A percentile compares a stretch with the other conserved stretches of the same genome.
Conservation (phyloP, 441 rosid genomes). For the California macrophylla region DNA sequence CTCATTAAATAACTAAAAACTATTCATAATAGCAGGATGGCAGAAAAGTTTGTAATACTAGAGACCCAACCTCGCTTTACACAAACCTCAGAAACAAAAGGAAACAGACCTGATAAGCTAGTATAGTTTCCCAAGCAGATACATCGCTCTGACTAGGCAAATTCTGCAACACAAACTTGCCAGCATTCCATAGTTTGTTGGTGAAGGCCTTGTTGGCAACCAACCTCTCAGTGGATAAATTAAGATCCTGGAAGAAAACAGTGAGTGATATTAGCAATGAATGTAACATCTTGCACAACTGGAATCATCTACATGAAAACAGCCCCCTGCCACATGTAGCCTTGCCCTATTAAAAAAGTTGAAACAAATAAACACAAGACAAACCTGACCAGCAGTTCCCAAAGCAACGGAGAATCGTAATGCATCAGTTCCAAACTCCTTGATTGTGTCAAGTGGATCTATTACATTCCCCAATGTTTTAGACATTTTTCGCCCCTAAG, state of each 20-base stretch:
- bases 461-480: conserved; percentile 82
- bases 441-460: conserved; percentile 87
- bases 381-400: conserved; percentile 98
- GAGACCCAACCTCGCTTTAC: not conserved
- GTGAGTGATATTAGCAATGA: conserved; percentile 17
- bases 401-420: conserved; percentile 77
- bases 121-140: conserved; percentile 63
- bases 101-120: conserved; percentile 47
- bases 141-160: conserved; percentile 55
- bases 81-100: conserved; percentile 11
- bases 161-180: conserved; percentile 80
- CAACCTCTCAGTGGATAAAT: conserved; percentile 84
- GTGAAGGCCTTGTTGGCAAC: conserved; percentile 91
- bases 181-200: conserved; percentile 97
- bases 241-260: conserved; percentile 58
- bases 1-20: not conserved
- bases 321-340: conserved; percentile 4
- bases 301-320: conserved; percentile 11
- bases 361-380: conserved; percentile 20
- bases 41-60: conserved; percentile 6
- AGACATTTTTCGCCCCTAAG: conserved; percentile 95
- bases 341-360: not conserved
- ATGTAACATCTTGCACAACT: conserved; percentile 16
- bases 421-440: conserved; percentile 93
- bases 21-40: not conserved